Percentiles rank a stretch among this genome's conserved stretches.
Conservation (phyloP, 495 filamentous ascomycete genomes). For the Penicillium macrosclerotiorum region DNA sequence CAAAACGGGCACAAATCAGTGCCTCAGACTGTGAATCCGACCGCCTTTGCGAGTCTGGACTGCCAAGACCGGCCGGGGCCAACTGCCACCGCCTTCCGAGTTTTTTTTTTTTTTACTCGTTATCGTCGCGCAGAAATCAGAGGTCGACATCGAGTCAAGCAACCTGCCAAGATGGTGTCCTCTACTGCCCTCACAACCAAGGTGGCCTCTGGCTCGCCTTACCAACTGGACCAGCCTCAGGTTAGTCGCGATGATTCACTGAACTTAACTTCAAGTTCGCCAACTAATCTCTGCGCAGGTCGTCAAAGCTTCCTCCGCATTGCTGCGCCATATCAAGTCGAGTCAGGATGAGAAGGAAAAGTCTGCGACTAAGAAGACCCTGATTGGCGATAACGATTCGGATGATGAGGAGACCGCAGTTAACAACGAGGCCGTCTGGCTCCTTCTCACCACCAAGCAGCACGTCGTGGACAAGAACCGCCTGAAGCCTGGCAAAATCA, state of each 20-base stretch:
- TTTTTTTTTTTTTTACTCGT: constrained; percentile 39
- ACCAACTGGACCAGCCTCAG: constrained; percentile 64
- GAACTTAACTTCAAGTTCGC: constrained; percentile 16
- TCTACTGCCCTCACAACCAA: constrained; percentile 51
- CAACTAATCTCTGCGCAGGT: constrained; percentile 45
- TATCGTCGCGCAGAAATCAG: constrained; percentile 34
- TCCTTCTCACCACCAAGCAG: constrained; percentile 86
- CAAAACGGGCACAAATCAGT: no score
- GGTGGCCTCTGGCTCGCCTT: constrained; percentile 54
- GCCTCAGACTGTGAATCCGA: constrained; percentile 32
- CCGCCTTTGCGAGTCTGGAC: constrained; percentile 17
- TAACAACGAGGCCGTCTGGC: constrained; percentile 72
- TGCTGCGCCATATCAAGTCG: constrained; percentile 75
- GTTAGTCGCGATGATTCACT: constrained; percentile 32
- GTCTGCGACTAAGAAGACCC: constrained; percentile 62
- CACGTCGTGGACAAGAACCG: constrained; percentile 72
- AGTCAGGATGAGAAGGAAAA: constrained; percentile 56
- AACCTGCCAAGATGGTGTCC: constrained; percentile 39
- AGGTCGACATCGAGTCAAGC: constrained; percentile 33
- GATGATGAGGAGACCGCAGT: constrained; percentile 37
- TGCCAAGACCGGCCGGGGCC: constrained; percentile 36
- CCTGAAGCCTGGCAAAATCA: constrained; percentile 74
- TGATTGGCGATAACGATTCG: constrained; percentile 62
- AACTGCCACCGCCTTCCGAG: constrained; percentile 43
- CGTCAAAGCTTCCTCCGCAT: constrained; percentile 75